Conservation (phyloP, 352 stramenopile genomes). For the Phytophthora cajani region DNA sequence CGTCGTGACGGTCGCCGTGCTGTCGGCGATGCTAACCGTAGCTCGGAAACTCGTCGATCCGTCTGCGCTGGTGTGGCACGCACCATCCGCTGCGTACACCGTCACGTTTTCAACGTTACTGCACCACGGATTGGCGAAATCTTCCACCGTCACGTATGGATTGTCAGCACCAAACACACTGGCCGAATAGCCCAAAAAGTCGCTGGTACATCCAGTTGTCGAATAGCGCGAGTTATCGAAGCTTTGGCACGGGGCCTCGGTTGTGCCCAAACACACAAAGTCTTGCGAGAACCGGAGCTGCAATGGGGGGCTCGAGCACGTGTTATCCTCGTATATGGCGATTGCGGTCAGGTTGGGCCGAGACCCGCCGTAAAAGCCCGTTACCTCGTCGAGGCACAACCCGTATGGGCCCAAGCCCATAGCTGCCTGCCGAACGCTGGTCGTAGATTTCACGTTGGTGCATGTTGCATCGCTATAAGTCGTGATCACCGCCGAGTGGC, state of each 20-base stretch:
- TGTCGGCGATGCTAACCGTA: slow-evolving; percentile 1
- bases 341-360: not conserved
- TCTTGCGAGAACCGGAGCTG: slow-evolving; percentile 10
- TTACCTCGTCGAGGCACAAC: not conserved
- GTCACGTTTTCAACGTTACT: slow-evolving; percentile 1
- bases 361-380: slow-evolving; percentile 2
- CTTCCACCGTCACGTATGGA: slow-evolving; percentile 12
- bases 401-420: not conserved
- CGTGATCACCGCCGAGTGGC: slow-evolving; percentile 1
- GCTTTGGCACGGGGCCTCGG: not conserved
- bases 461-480: slow-evolving; percentile 5
- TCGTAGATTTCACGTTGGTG: slow-evolving; percentile 1
- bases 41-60: slow-evolving; percentile 5
- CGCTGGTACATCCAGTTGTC: not conserved
- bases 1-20: slow-evolving; percentile 8
- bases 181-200: not conserved
- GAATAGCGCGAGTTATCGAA: not conserved
- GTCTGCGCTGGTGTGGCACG: slow-evolving; percentile 4
- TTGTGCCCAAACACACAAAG: not conserved
- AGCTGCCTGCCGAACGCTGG: not conserved
- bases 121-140: slow-evolving; percentile 8
- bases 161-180: slow-evolving; percentile 5
- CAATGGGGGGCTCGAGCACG: slow-evolving; percentile 2
- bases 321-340: slow-evolving; percentile 6
- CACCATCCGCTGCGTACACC: slow-evolving; percentile 11